Conservation (phyloP, 495 filamentous ascomycete genomes). For the Talaromyces adpressus region DNA sequence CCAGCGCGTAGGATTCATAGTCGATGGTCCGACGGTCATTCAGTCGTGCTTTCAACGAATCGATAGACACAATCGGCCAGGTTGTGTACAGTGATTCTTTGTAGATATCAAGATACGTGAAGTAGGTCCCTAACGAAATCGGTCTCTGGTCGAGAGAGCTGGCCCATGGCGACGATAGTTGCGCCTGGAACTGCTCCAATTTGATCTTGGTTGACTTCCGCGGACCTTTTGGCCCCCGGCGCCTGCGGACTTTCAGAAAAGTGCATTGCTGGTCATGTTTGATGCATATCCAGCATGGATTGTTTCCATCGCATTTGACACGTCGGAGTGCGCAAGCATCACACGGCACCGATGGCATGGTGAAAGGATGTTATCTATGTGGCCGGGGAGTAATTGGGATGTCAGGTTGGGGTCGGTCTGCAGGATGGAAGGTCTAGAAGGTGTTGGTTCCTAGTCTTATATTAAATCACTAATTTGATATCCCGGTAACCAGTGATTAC, state of each 20-base stretch:
- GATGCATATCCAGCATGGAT: constrained; percentile 12
- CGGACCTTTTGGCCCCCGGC: constrained; percentile 14
- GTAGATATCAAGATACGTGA: constrained; percentile 11
- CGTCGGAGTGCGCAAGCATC: constrained; percentile 15
- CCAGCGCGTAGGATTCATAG: constrained; percentile 9
- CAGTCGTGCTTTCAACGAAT: constrained; percentile 11
- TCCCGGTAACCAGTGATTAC: background rate
- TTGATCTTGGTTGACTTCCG: constrained; percentile 12
- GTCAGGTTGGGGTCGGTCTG: background rate
- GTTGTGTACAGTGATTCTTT: constrained; percentile 10
- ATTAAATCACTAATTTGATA: background rate
- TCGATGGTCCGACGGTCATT: background rate
- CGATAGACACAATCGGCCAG: constrained; percentile 13
- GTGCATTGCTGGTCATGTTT: constrained; percentile 12
- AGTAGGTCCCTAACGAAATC: constrained; percentile 11
- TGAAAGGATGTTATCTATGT: background rate
- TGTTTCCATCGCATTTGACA: constrained; percentile 16
- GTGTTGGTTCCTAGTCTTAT: background rate
- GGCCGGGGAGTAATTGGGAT: background rate
- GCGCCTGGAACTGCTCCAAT: constrained; percentile 10
- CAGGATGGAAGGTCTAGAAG: background rate
- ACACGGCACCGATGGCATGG: constrained; percentile 9
- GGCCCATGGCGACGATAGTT: background rate
- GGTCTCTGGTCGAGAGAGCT: background rate
- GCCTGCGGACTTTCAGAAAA: constrained; percentile 14